Evolutionary conservation across 202 grass and related monocot species (phyloP).

Genomic region (Brachypodium distachyon): DNA sequence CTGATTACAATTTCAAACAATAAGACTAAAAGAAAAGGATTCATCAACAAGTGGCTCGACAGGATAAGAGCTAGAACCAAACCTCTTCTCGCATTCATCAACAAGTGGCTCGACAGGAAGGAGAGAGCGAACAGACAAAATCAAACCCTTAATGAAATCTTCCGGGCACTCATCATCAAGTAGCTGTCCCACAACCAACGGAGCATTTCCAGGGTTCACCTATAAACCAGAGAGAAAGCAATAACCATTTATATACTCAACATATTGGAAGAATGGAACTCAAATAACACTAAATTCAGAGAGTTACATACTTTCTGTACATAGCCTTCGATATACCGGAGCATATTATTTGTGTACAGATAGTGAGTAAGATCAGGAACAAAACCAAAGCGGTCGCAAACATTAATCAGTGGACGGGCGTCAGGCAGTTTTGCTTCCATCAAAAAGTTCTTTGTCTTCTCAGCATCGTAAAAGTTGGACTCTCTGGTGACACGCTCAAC

Average conservation of each 20-base stretch:
- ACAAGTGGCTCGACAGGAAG: conserved; percentile 95
- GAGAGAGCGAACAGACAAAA: conserved; percentile 89
- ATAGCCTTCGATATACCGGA: conserved; percentile 93
- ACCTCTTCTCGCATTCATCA: conserved; percentile 97
- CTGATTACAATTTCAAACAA: conserved; percentile 40
- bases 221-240: conserved; percentile 8
- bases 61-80: conserved; percentile 2
- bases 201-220: conserved; percentile 93
- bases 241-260: background rate
- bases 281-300: background rate
- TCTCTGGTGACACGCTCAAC: conserved; percentile 97
- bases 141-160: conserved; percentile 96
- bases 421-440: conserved; percentile 97
- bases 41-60: conserved; percentile 92
- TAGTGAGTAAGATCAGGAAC: conserved; percentile 96
- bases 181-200: conserved; percentile 81
- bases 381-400: conserved; percentile 95
- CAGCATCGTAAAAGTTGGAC: conserved; percentile 90
- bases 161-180: conserved; percentile 95
- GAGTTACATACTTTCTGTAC: conserved; percentile 67
- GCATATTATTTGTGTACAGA: conserved; percentile 91
- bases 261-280: background rate
- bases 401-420: conserved; percentile 91
- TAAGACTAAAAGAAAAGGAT: conserved; percentile 18
- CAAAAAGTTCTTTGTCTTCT: conserved; percentile 98